Conservation (phyloP, 2,329 filamentous ascomycete species). For the Fusarium penzigii region DNA sequence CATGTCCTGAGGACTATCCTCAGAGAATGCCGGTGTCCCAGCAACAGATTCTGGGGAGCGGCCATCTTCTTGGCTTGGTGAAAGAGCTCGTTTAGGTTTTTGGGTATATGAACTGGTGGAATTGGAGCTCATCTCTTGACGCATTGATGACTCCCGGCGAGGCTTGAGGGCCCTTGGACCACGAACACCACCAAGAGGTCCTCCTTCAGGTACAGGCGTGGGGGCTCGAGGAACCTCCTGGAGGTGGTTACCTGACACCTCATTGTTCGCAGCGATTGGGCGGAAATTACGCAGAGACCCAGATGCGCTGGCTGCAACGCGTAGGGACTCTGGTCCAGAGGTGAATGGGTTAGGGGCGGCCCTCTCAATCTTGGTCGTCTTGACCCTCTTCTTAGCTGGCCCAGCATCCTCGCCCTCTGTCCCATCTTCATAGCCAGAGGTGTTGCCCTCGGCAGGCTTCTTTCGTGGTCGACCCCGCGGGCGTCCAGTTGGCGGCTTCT, state of each 20-base stretch:
- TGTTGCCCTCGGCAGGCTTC: constrained; percentile 62
- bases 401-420: constrained; percentile 59
- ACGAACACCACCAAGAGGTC: constrained; percentile 27
- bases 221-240: constrained; percentile 76
- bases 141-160: constrained; percentile 62
- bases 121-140: constrained; percentile 49
- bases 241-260: constrained; percentile 52
- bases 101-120: constrained; percentile 47
- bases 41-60: constrained; percentile 57
- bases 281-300: constrained; percentile 84
- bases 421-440: constrained; percentile 71
- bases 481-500: constrained; percentile 51
- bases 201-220: constrained; percentile 66
- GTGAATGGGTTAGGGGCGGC: constrained; percentile 73
- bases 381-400: constrained; percentile 69
- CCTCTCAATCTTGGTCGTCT: constrained; percentile 71
- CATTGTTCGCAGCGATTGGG: constrained; percentile 60
- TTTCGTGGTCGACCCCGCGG: constrained; percentile 59
- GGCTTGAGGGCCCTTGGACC: constrained; percentile 38
- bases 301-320: constrained; percentile 88
- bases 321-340: constrained; percentile 73
- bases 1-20: constrained; percentile 76
- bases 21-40: constrained; percentile 55
- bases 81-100: constrained; percentile 40
- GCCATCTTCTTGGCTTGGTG: constrained; percentile 49